Conservation (phyloP, 2,329 filamentous ascomycete genomes). For the Fusarium robinianum region DNA sequence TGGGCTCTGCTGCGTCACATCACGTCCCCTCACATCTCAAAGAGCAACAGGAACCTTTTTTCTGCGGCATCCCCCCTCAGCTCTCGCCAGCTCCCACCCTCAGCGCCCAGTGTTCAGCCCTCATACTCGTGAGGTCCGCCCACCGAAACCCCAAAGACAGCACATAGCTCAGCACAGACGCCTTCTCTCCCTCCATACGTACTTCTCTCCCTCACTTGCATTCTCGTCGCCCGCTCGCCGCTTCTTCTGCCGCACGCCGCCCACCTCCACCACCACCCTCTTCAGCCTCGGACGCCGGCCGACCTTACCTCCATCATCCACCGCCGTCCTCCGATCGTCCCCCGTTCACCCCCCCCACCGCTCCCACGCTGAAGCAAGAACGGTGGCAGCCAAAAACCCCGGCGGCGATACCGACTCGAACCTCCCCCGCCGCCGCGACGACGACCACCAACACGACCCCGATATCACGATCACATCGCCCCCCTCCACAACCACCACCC, state of each 20-base stretch:
- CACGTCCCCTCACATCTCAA: constrained; percentile 16
- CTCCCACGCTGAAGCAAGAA: too few relatives aligned
- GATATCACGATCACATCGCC: too few relatives aligned
- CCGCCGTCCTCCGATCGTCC: constrained; percentile 12
- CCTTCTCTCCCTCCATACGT: constrained; percentile 24
- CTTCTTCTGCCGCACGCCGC: constrained; percentile 12
- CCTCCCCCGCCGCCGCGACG: constrained; percentile 9
- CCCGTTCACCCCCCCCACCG: constrained; percentile 15
- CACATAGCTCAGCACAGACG: constrained; percentile 25
- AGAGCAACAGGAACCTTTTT: constrained; percentile 9
- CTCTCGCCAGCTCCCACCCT: constrained; percentile 9
- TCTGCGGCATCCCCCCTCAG: constrained; percentile 13
- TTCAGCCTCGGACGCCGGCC: constrained; percentile 14
- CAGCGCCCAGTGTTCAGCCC: too few relatives aligned
- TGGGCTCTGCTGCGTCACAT: constrained; percentile 33
- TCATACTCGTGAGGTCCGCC: background rate
- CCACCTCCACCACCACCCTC: constrained; percentile 13
- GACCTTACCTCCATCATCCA: constrained; percentile 14
- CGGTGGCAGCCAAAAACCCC: constrained; percentile 1
- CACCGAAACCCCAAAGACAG: constrained; percentile 4
- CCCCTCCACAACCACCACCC: background rate
- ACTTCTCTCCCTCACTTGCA: constrained; percentile 29
- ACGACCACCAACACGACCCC: too few relatives aligned
- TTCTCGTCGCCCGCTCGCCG: constrained; percentile 27
- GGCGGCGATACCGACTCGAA: constrained; percentile 11